Evolutionary conservation across 257 asterid genomes (phyloP), one percentile per base, ranked within the genome.

Genomic region (Petunia axillaris): DNA sequence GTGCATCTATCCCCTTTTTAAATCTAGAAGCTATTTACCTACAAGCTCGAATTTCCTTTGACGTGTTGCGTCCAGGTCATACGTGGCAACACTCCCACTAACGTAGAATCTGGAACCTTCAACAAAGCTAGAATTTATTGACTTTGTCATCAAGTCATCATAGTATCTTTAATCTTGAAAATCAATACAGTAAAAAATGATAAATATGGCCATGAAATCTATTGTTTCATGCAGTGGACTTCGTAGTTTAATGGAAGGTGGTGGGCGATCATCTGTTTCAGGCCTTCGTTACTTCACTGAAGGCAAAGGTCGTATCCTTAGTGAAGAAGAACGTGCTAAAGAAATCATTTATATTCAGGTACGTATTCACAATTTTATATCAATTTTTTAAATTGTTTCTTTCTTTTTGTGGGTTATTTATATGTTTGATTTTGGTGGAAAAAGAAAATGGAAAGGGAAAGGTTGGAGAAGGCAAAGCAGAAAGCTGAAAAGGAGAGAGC

Each of bases 241-340:
- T 2, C 75, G 66, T 78, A 84, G 90, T 86, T 76, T 87, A 3
- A 85, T 81, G 90, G 87, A 84, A 81, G 82, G 84, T 41, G 76
- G 75, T 79, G 83, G 83, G 41, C 85, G 84, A 81, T 80, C 90
- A 76, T 79, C 91, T 14, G 46, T 67, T 70, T 81, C 85, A 44
- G 84, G 83, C 75, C 86, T 64, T 68, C 94, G 90, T 65, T 90
- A 83, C 82, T 89, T 88, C 84, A 79, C 91, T 82, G 94, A 92
- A n/a, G 83, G 59, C 48, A 87, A 84, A 80, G 98, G 96, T 36
- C 93, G 98, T 1, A 64, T 94, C 7, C 88, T 95, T 76, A 85
- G 91, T 25, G 99, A 95, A 84, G 98, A 95, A 88, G 95, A 91
- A 86, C 97, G 90, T 40, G 99, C 98, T 57, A 85, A 88, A 83